Evolutionary conservation across 768 basidiomycete genomes (phyloP), one percentile per base, ranked within the genome.

Genomic region (Punctularia strigosozonata): DNA sequence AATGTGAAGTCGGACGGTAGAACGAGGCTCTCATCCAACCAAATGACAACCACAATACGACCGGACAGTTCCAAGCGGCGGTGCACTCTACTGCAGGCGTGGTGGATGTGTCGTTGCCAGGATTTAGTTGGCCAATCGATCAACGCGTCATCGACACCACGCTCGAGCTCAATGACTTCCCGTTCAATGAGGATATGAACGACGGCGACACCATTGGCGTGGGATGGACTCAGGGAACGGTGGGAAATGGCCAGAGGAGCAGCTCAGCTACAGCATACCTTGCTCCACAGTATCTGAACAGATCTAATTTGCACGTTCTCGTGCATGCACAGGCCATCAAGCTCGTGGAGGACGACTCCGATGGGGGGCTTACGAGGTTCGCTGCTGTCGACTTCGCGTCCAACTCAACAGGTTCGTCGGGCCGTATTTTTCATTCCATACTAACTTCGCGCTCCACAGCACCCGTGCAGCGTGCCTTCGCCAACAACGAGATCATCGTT

Each of bases 161-260:
- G 0, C 25, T 52, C 22, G 52, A 65, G 38, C 43, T 62, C 4
- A 56, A 62, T 20, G 58, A 62, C 31, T 70, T 63, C 41, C 54
- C 61, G 3, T 68, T 54, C 43, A 65, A 64, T 43, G 24, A 51
- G 13, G 71, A 71, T 46, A 54, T 55, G 40, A 68, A 69, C 43
- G 58, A 60, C 20, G 69, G 71, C 13, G 51, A 47, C 7, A 57
- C 59, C 0, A 38, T 68, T 6, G 70, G 70, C 4, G 3, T 13
- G 46, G 48, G 48, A 8, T 45, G 41, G 39, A 5, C 38, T 0
- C 51, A 48, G 31, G 19, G 18, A 15, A 32, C 44, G 3, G 25
- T 48, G 14, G 35, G 38, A 10, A 35, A 31, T 7, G 36, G 31
- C 17, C 21, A 17, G 20, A 37, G 40, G 1, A 37, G 43, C 31